Percentiles rank a stretch among this genome's conserved stretches.
These are phyloP conservation scores for Leptographium galeiforme DNA, from an alignment of 2,329 filamentous ascomycete genomes.

Conservation along the genomic window DNA sequence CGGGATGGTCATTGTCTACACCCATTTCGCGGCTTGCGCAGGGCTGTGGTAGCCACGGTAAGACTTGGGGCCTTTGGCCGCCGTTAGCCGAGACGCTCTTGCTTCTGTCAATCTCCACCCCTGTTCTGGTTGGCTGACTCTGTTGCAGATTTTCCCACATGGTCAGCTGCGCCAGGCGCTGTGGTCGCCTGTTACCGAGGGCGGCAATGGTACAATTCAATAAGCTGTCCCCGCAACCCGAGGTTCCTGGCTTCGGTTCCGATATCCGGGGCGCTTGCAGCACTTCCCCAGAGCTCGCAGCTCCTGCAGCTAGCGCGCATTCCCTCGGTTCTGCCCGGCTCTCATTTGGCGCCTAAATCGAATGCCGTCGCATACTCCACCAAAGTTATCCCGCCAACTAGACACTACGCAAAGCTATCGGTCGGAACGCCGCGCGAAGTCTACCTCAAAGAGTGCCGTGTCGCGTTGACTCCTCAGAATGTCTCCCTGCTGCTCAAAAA, in stretches of 20 bases:
- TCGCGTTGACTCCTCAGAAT: constrained; percentile 76
- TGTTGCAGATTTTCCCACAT: not conserved
- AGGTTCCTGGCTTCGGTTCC: not conserved
- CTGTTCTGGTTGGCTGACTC: not conserved
- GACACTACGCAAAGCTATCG: constrained; percentile 57
- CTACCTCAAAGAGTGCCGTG: constrained; percentile 66
- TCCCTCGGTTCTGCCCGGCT: constrained; percentile 21
- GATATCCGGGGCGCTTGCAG: constrained; percentile 13
- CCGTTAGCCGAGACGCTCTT: not conserved
- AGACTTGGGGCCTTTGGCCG: not conserved
- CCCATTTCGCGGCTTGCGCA: not conserved
- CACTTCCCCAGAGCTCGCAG: constrained; percentile 13
- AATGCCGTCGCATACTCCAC: constrained; percentile 24
- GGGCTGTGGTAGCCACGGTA: not conserved
- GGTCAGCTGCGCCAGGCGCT: not conserved
- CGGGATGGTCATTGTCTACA: not conserved
- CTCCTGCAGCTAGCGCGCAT: constrained; percentile 26
- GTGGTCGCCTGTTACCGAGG: not conserved
- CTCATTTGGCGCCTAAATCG: constrained; percentile 8
- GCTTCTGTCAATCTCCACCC: not conserved
- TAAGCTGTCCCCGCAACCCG: constrained; percentile 14
- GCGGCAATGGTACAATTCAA: constrained; percentile 25
- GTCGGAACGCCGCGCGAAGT: constrained; percentile 71
- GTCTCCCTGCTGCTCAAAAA: constrained; percentile 73
- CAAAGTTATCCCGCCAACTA: constrained; percentile 27